These are phyloP conservation scores for Stentor coeruleus DNA, from an alignment of 73 alveolate species.

Conservation along the genomic window DNA sequence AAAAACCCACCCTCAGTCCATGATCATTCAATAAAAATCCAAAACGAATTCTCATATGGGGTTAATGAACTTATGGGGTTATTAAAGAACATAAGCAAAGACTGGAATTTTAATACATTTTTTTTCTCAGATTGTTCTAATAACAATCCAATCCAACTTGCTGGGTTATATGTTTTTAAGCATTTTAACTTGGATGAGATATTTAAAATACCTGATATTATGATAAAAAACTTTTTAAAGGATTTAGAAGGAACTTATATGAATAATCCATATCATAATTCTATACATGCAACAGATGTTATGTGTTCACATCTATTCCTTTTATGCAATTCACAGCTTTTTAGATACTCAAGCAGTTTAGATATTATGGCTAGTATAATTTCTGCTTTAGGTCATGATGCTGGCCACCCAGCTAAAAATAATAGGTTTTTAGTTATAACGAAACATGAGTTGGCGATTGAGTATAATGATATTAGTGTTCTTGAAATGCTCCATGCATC, in stretches of 20 bases:
- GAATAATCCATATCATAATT: slow-evolving; percentile 4
- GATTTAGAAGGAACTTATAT: neutral
- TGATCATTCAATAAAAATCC: too few relatives aligned
- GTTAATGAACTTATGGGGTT: neutral
- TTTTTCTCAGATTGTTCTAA: neutral
- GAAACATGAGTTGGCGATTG: slow-evolving; percentile 18
- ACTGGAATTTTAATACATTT: slow-evolving; percentile 18
- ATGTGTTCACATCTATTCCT: neutral
- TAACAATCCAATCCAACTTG: neutral
- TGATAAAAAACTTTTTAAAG: neutral
- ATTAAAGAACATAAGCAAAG: neutral
- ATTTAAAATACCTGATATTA: neutral
- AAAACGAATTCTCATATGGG: too few relatives aligned
- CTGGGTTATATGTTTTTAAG: neutral
- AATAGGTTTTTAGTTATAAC: slow-evolving; percentile 2
- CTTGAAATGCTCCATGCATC: slow-evolving; percentile 38
- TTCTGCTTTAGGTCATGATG: neutral
- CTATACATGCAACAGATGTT: slow-evolving; percentile 1
- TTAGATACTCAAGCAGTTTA: neutral
- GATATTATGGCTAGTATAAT: neutral
- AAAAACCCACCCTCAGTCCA: too few relatives aligned
- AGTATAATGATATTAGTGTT: slow-evolving; percentile 38
- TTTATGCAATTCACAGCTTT: neutral
- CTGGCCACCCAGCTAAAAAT: slow-evolving; percentile 8
- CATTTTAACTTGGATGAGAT: neutral